Conservation (phyloP, 2,329 filamentous ascomycete species). For the Chrysoporthe austroafricana region DNA sequence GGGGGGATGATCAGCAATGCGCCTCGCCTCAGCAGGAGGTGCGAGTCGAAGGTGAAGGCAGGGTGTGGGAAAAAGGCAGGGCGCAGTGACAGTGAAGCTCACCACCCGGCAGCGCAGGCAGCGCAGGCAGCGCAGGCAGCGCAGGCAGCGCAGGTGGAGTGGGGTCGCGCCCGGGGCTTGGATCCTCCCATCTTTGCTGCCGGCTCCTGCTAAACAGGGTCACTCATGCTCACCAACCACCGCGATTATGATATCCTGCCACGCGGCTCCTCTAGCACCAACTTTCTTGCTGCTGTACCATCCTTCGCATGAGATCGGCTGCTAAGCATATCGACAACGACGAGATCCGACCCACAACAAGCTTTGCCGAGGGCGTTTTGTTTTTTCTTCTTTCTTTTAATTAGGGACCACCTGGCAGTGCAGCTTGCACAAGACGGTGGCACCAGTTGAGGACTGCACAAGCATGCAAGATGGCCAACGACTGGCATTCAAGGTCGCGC, state of each 20-base stretch:
- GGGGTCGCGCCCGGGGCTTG: background rate
- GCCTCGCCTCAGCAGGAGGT: background rate
- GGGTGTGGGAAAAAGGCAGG: conserved; percentile 9
- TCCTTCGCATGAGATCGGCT: background rate
- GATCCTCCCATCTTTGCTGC: background rate
- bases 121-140: background rate
- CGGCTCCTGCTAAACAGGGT: background rate
- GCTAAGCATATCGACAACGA: background rate
- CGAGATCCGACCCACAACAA: background rate
- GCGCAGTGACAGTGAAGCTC: conserved; percentile 7
- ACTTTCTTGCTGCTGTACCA: conserved; percentile 1
- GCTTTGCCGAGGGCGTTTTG: background rate
- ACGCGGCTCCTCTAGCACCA: background rate
- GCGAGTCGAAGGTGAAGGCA: background rate
- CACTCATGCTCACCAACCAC: conserved; percentile 9
- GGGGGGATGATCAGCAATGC: conserved; percentile 7
- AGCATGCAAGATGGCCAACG: background rate
- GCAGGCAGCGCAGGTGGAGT: background rate
- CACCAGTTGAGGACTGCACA: background rate
- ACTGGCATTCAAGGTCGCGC: background rate
- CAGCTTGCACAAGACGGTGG: background rate
- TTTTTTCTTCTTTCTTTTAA: too few relatives aligned
- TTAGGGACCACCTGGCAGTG: background rate
- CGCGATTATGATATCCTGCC: conserved; percentile 4
- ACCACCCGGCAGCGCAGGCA: background rate